These are phyloP conservation scores for Allantophomopsis lycopodina DNA, from an alignment of 2,329 filamentous ascomycete species.

Conservation along the genomic window DNA sequence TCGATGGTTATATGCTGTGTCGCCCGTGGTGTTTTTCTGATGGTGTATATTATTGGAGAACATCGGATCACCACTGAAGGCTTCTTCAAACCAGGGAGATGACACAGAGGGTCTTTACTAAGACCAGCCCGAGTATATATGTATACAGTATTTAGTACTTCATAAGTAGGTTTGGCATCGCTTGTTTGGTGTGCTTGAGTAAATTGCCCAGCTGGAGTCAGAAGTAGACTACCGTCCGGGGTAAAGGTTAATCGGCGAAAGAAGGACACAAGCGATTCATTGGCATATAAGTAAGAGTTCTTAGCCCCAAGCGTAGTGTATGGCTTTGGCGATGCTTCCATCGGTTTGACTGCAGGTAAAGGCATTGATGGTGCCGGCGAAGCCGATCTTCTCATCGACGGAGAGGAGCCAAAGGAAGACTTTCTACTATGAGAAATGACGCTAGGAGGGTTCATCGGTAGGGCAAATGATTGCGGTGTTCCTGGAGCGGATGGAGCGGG, in stretches of 20 bases:
- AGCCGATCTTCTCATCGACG: slow-evolving; percentile 66
- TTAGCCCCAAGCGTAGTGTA: slow-evolving; percentile 50
- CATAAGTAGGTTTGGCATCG: slow-evolving; percentile 65
- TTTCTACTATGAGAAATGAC: slow-evolving; percentile 81
- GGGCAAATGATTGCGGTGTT: slow-evolving; percentile 75
- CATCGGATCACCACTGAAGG: slow-evolving; percentile 92
- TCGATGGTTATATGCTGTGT: slow-evolving; percentile 92
- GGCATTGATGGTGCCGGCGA: slow-evolving; percentile 92
- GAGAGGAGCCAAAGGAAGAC: slow-evolving; percentile 78
- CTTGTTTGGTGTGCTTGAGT: slow-evolving; percentile 58
- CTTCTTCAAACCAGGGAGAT: slow-evolving; percentile 95
- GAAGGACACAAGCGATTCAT: slow-evolving; percentile 94
- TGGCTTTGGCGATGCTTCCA: slow-evolving; percentile 74
- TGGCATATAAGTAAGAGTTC: slow-evolving; percentile 86
- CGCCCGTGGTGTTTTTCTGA: slow-evolving; percentile 51
- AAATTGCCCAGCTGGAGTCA: slow-evolving; percentile 92
- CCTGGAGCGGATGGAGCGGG: slow-evolving; percentile 85
- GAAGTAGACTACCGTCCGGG: slow-evolving; percentile 82
- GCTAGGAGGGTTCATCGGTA: slow-evolving; percentile 92
- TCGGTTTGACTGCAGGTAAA: slow-evolving; percentile 86
- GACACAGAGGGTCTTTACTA: slow-evolving; percentile 90
- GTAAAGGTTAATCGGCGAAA: slow-evolving; percentile 90
- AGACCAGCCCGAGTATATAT: slow-evolving; percentile 94
- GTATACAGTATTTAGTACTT: slow-evolving; percentile 94
- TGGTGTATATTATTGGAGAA: slow-evolving; percentile 77